These are phyloP conservation scores for Marasmius oreades DNA, from an alignment of 1,284 basidiomycete genomes.

Conservation along the genomic window DNA sequence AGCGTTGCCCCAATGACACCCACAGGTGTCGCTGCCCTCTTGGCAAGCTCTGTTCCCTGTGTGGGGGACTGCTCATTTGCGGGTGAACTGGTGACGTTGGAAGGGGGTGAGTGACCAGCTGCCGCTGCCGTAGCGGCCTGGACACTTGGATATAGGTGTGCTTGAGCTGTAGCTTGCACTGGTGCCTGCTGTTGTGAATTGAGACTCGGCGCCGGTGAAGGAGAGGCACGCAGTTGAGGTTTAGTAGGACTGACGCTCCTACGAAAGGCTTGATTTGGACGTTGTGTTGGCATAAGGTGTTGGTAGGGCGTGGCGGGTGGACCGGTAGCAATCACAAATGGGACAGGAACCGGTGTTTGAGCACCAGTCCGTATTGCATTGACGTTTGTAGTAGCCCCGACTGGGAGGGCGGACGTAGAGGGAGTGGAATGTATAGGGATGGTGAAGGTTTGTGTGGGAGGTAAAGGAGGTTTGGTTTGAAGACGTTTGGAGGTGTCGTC, in stretches of 20 bases:
- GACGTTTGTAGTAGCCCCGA: not conserved
- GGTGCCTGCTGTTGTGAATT: conserved; percentile 21
- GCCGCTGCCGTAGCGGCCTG: conserved; percentile 32
- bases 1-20: not conserved
- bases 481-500: not conserved
- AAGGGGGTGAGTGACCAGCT: not conserved
- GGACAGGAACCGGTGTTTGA: conserved; percentile 5
- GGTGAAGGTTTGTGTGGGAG: not conserved
- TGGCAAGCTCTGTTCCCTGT: not conserved
- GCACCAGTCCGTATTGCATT: not conserved
- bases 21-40: conserved; percentile 7
- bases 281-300: not conserved
- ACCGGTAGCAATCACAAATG: conserved; percentile 7
- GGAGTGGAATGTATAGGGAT: not conserved
- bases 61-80: not conserved
- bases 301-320: conserved; percentile 17
- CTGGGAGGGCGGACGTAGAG: not conserved
- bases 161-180: conserved; percentile 20
- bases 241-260: not conserved
- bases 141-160: conserved; percentile 32
- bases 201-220: conserved; percentile 5
- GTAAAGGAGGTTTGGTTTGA: not conserved
- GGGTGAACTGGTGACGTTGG: not conserved
- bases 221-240: conserved; percentile 6
- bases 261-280: not conserved